A percentile compares a stretch with the other conserved stretches of the same genome.
These are phyloP conservation scores for Suillus occidentalis DNA, from an alignment of 768 basidiomycete genomes.

Conservation along the genomic window DNA sequence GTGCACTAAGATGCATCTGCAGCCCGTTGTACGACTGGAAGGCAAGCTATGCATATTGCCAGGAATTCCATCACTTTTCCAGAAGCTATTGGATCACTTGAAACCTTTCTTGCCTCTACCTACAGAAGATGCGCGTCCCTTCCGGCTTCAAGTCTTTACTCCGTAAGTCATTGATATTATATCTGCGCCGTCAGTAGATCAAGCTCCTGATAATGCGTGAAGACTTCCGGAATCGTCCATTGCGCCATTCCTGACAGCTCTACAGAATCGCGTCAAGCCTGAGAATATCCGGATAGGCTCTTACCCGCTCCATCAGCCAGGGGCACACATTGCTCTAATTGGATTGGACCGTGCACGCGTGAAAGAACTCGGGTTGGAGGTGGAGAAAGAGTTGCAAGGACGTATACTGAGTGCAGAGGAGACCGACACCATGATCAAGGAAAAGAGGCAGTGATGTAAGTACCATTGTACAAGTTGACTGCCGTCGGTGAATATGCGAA, in stretches of 20 bases:
- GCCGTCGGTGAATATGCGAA: too few relatives aligned
- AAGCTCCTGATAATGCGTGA: background rate
- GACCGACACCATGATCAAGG: slow-evolving; percentile 47
- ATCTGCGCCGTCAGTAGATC: background rate
- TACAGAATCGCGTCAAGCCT: slow-evolving; percentile 69
- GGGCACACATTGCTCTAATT: slow-evolving; percentile 66
- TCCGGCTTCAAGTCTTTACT: slow-evolving; percentile 83
- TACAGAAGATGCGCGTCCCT: slow-evolving; percentile 68
- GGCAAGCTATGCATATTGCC: slow-evolving; percentile 92
- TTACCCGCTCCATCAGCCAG: slow-evolving; percentile 59
- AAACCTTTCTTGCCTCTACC: slow-evolving; percentile 79
- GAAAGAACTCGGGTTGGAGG: slow-evolving; percentile 58
- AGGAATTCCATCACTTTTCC: slow-evolving; percentile 85
- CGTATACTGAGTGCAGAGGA: slow-evolving; percentile 67
- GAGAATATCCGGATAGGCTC: slow-evolving; percentile 86
- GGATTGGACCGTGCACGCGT: slow-evolving; percentile 48
- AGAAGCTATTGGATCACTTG: slow-evolving; percentile 75
- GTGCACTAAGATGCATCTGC: background rate
- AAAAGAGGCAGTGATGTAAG: slow-evolving; percentile 1
- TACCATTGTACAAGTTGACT: background rate
- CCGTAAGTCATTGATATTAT: slow-evolving; percentile 42
- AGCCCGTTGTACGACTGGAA: slow-evolving; percentile 88
- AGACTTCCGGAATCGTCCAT: slow-evolving; percentile 80
- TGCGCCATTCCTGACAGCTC: slow-evolving; percentile 79
- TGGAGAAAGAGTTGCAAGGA: slow-evolving; percentile 58